Evolutionary conservation across 768 basidiomycete species (phyloP).

Genomic region (Amylocystis lapponica): DNA sequence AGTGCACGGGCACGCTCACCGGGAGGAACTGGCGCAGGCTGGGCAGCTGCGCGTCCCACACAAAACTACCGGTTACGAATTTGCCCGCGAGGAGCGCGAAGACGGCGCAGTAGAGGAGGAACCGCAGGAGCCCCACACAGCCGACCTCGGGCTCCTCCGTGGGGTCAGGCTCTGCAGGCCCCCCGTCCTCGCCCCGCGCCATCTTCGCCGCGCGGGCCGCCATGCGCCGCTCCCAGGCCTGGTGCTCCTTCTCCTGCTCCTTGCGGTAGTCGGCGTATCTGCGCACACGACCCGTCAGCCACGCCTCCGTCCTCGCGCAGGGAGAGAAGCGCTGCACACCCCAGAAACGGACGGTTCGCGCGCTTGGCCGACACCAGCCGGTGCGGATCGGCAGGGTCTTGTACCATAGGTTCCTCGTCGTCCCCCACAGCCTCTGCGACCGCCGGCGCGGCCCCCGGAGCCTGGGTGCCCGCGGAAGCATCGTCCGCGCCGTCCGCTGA

Average conservation of each 20-base stretch:
- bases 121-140: constrained; percentile 59
- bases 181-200: constrained; percentile 66
- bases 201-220: constrained; percentile 67
- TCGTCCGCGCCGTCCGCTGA: neutral
- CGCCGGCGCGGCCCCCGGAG: constrained; percentile 5
- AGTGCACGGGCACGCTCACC: constrained; percentile 9
- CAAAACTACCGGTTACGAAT: constrained; percentile 81
- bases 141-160: constrained; percentile 65
- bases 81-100: constrained; percentile 61
- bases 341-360: constrained; percentile 82
- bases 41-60: constrained; percentile 61
- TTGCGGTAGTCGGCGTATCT: constrained; percentile 67
- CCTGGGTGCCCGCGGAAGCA: constrained; percentile 11
- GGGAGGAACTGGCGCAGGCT: constrained; percentile 18
- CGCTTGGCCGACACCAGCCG: constrained; percentile 75
- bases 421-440: constrained; percentile 10
- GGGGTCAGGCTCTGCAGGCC: constrained; percentile 69
- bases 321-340: constrained; percentile 40
- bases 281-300: constrained; percentile 5
- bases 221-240: constrained; percentile 65
- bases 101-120: constrained; percentile 51
- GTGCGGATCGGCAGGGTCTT: constrained; percentile 58
- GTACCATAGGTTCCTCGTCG: constrained; percentile 44
- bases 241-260: constrained; percentile 53
- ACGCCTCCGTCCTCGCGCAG: neutral